Evolutionary conservation across 192 early-diverging fungal species (phyloP).

Genomic region (Funneliformis geosporum): DNA sequence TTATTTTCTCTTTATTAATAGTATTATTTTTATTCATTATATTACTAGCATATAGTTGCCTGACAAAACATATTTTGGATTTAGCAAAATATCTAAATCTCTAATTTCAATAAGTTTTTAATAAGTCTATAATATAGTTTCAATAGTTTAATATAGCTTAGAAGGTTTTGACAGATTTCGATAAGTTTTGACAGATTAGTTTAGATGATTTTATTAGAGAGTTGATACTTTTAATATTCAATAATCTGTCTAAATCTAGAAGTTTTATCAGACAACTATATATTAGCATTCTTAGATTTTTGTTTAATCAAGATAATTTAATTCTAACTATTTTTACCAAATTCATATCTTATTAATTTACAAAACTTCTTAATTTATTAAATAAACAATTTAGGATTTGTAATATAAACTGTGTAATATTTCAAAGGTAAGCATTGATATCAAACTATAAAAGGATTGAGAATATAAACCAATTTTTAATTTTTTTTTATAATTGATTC

Average conservation of each 20-base stretch:
- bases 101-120: too few relatives aligned
- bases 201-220: too few relatives aligned
- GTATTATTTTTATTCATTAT: conserved; percentile 27
- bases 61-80: too few relatives aligned
- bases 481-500: conserved; percentile 69
- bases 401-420: conserved; percentile 62
- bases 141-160: too few relatives aligned
- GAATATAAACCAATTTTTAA: conserved; percentile 72
- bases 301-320: conserved; percentile 58
- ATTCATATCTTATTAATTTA: conserved; percentile 66
- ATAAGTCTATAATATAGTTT: too few relatives aligned
- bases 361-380: conserved; percentile 63
- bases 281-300: conserved; percentile 32
- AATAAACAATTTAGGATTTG: conserved; percentile 67
- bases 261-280: too few relatives aligned
- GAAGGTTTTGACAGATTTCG: too few relatives aligned
- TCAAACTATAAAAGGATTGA: conserved; percentile 69
- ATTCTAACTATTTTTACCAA: conserved; percentile 57
- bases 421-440: conserved; percentile 67
- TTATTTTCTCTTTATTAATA: conserved; percentile 36
- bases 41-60: too few relatives aligned
- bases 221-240: too few relatives aligned
- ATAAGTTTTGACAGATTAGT: too few relatives aligned
- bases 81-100: too few relatives aligned
- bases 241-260: too few relatives aligned